These are phyloP conservation scores for Colletotrichum chlorophyti DNA, from an alignment of 2,329 filamentous ascomycete species.

Conservation along the genomic window DNA sequence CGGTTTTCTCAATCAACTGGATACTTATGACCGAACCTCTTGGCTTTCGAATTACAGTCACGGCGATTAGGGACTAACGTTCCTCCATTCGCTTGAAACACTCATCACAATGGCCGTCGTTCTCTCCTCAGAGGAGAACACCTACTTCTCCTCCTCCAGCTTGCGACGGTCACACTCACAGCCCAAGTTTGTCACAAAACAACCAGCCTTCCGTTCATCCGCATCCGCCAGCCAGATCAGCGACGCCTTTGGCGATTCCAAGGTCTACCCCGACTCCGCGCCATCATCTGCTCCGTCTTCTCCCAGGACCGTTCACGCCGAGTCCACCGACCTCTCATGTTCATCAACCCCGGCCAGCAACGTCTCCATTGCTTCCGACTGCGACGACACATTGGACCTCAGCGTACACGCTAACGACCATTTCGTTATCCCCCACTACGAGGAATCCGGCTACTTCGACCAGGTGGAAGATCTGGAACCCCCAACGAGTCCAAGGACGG, in stretches of 20 bases:
- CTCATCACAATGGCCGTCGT: conserved; percentile 59
- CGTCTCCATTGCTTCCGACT: conserved; percentile 65
- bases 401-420: conserved; percentile 56
- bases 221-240: conserved; percentile 53
- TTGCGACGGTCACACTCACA: conserved; percentile 68
- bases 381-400: conserved; percentile 52
- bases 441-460: conserved; percentile 54
- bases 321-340: conserved; percentile 63
- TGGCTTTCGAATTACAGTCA: conserved; percentile 3
- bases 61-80: conserved; percentile 23
- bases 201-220: conserved; percentile 51
- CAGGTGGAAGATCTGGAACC: conserved; percentile 56
- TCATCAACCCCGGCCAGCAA: conserved; percentile 70
- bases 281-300: conserved; percentile 64
- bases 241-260: conserved; percentile 52
- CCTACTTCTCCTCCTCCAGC: conserved; percentile 60
- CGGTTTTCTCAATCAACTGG: not conserved
- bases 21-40: conserved; percentile 20
- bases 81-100: conserved; percentile 19
- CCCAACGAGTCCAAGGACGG: conserved; percentile 56
- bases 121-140: conserved; percentile 62
- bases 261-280: conserved; percentile 52
- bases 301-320: conserved; percentile 57
- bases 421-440: conserved; percentile 53
- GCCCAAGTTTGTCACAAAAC: conserved; percentile 57